Evolutionary conservation across 768 basidiomycete species (phyloP).

Genomic region (Tylopilus vinaceipallidus): DNA sequence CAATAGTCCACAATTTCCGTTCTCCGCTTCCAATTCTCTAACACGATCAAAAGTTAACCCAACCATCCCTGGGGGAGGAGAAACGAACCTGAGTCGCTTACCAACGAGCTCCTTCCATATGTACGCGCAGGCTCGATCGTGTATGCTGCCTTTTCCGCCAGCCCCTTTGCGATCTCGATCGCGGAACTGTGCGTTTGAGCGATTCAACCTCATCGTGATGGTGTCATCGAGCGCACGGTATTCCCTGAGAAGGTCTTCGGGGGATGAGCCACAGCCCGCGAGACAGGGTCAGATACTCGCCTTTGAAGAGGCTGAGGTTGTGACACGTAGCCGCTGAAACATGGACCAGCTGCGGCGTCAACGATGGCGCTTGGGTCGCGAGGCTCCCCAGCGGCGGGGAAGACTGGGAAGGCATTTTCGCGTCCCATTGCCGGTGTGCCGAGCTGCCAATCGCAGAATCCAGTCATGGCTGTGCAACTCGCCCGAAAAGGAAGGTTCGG

Average conservation of each 20-base stretch:
- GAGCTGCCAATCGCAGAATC: constrained; percentile 24
- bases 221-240: constrained; percentile 80
- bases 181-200: constrained; percentile 71
- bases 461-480: constrained; percentile 12
- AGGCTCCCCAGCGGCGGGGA: constrained; percentile 62
- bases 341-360: constrained; percentile 61
- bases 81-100: constrained; percentile 36
- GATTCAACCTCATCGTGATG: constrained; percentile 78
- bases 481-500: constrained; percentile 33
- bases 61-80: constrained; percentile 16
- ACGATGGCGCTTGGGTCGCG: constrained; percentile 62
- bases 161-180: constrained; percentile 61
- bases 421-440: constrained; percentile 28
- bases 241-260: constrained; percentile 73
- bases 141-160: constrained; percentile 48
- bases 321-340: constrained; percentile 73
- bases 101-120: constrained; percentile 80
- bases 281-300: constrained; percentile 12
- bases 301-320: constrained; percentile 79
- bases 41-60: constrained; percentile 20
- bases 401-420: constrained; percentile 42
- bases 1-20: constrained; percentile 77
- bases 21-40: constrained; percentile 70
- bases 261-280: constrained; percentile 15
- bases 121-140: constrained; percentile 73